Evolutionary conservation across 2,329 filamentous ascomycete species (phyloP).

Genomic region (Aspergillus sp.): DNA sequence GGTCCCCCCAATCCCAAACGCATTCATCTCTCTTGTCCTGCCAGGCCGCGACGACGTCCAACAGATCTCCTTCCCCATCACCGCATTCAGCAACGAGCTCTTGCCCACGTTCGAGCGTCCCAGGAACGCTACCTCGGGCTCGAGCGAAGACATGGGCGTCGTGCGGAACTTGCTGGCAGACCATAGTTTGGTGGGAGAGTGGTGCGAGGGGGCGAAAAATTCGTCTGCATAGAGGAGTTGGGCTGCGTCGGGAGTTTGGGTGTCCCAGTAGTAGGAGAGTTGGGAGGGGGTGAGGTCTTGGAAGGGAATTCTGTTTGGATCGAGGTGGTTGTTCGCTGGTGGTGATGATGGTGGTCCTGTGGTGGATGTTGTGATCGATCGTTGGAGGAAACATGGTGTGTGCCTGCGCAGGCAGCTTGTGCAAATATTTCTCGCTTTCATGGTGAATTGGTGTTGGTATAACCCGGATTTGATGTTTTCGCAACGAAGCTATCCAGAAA

Average conservation of each 20-base stretch:
- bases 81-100: constrained; percentile 56
- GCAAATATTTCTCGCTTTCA: constrained; percentile 5
- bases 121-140: constrained; percentile 58
- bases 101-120: constrained; percentile 66
- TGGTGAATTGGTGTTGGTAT: neutral
- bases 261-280: constrained; percentile 46
- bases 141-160: constrained; percentile 45
- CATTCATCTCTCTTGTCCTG: constrained; percentile 57
- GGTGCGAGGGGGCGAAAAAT: constrained; percentile 39
- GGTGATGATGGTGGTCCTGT: constrained; percentile 2
- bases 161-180: constrained; percentile 53
- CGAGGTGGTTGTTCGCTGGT: constrained; percentile 3
- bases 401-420: constrained; percentile 3
- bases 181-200: constrained; percentile 50
- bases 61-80: constrained; percentile 47
- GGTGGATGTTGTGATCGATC: constrained; percentile 8
- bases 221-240: constrained; percentile 41
- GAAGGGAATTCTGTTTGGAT: constrained; percentile 21
- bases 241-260: constrained; percentile 32
- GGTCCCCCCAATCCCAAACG: constrained; percentile 52
- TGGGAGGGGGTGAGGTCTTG: constrained; percentile 24
- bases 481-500: constrained; percentile 7
- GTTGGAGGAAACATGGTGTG: constrained; percentile 1
- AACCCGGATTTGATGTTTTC: neutral
- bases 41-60: constrained; percentile 53